These are phyloP conservation scores for Candida glaebosa DNA, from an alignment of 805 yeast species.

Conservation along the genomic window DNA sequence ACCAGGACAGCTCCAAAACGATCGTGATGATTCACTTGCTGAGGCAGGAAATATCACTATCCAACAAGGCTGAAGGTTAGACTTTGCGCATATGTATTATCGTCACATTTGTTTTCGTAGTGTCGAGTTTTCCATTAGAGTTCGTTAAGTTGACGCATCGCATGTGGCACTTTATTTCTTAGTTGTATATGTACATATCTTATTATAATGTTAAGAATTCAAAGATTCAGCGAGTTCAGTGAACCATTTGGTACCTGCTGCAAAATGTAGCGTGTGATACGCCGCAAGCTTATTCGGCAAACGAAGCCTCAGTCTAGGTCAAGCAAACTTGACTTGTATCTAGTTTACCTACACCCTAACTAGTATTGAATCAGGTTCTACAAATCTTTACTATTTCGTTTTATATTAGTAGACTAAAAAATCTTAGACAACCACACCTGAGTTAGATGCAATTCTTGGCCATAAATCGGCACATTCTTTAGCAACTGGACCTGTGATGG, in stretches of 20 bases:
- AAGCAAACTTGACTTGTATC: no score
- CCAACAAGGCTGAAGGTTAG: neutral
- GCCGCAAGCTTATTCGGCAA: no score
- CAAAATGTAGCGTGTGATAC: no score
- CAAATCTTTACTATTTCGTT: neutral
- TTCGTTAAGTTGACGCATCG: neutral
- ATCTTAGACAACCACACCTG: conserved; percentile 98
- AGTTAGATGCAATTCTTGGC: conserved; percentile 99
- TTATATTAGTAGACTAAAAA: conserved; percentile 1
- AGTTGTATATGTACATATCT: neutral
- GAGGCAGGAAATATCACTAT: conserved; percentile 4
- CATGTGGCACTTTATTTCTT: neutral
- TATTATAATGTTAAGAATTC: neutral
- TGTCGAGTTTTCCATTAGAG: neutral
- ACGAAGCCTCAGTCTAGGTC: no score
- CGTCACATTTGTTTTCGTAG: neutral
- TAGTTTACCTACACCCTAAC: no score
- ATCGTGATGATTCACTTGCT: neutral
- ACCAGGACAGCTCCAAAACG: neutral
- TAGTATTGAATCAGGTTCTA: no score
- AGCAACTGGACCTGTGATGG: conserved; percentile 99
- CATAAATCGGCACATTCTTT: conserved; percentile 99
- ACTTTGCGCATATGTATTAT: no score
- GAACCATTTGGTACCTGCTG: no score
- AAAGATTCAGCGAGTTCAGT: conserved; percentile 47